Conservation (phyloP, 2,329 filamentous ascomycete genomes). For the Bipolaris gigantea region DNA sequence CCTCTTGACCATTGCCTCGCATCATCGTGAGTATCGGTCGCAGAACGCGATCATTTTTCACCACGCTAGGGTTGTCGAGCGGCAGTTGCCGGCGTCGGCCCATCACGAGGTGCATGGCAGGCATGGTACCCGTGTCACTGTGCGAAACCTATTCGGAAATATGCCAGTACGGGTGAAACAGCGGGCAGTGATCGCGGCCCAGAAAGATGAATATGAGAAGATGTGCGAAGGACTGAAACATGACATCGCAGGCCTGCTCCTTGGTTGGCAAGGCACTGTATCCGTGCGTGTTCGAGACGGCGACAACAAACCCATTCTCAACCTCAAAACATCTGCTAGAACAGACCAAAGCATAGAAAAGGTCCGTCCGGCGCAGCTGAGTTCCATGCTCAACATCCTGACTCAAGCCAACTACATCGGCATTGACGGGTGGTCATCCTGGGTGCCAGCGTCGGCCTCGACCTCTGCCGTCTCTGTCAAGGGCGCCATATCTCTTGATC, state of each 20-base stretch:
- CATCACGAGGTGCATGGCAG: conserved; percentile 58
- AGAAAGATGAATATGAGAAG: conserved; percentile 56
- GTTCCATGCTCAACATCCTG: conserved; percentile 52
- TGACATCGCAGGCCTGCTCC: conserved; percentile 64
- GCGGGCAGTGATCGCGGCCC: conserved; percentile 60
- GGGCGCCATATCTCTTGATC: conserved; percentile 71
- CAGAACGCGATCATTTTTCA: conserved; percentile 71
- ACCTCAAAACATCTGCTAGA: conserved; percentile 21
- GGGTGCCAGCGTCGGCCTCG: conserved; percentile 72
- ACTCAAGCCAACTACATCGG: conserved; percentile 66
- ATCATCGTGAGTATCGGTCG: conserved; percentile 61
- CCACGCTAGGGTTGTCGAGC: conserved; percentile 65
- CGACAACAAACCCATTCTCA: conserved; percentile 45
- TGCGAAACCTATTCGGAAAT: conserved; percentile 82
- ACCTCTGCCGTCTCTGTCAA: conserved; percentile 63
- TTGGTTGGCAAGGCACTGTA: conserved; percentile 66
- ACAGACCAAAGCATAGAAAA: neutral
- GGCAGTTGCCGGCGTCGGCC: conserved; percentile 63
- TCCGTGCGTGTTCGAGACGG: conserved; percentile 62
- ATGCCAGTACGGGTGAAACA: conserved; percentile 91
- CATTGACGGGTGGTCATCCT: conserved; percentile 57
- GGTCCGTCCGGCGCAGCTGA: conserved; percentile 23
- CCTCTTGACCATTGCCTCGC: conserved; percentile 75
- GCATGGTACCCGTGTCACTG: conserved; percentile 75
- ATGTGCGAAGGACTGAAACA: conserved; percentile 68